Percentiles rank a stretch among this genome's conserved stretches.
phyloP scores from a whole-genome alignment of 2,329 filamentous ascomycete species.

The Diplodia seriata region DNA sequence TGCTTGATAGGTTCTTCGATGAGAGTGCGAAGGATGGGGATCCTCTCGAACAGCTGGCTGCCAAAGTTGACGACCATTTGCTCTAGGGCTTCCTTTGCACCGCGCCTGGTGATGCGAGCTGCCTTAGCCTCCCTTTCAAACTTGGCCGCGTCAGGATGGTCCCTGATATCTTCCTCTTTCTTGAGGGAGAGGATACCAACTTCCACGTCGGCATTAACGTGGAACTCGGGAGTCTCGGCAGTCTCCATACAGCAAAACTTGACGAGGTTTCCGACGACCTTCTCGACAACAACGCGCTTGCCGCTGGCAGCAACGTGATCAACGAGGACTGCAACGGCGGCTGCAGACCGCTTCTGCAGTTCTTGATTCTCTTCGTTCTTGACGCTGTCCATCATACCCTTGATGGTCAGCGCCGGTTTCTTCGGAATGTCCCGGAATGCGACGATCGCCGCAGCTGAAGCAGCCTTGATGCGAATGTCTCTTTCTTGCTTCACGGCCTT shows the following conservation, averaged over 20 bases:
- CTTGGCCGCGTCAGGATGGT: constrained; percentile 87
- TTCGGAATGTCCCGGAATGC: constrained; percentile 88
- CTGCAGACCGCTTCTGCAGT: constrained; percentile 84
- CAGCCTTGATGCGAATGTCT: constrained; percentile 84
- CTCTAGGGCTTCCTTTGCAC: constrained; percentile 92
- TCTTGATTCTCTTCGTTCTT: constrained; percentile 93
- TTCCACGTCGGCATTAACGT: constrained; percentile 78
- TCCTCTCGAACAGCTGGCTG: constrained; percentile 74
- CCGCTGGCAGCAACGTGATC: constrained; percentile 81
- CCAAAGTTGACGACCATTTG: constrained; percentile 84
- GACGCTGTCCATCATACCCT: constrained; percentile 97
- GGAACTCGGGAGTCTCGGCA: constrained; percentile 95
- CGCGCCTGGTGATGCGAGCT: constrained; percentile 86
- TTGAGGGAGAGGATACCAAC: constrained; percentile 88
- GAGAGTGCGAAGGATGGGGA: constrained; percentile 79
- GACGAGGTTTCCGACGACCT: constrained; percentile 92
- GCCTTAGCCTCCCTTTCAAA: constrained; percentile 89
- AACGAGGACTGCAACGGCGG: constrained; percentile 84
- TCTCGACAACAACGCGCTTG: constrained; percentile 86
- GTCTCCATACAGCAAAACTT: constrained; percentile 99
- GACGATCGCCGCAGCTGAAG: constrained; percentile 85
- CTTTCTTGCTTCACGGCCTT: constrained; percentile 78
- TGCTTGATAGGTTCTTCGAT: constrained; percentile 81
- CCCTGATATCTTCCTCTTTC: constrained; percentile 94
- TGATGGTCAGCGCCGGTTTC: constrained; percentile 91